Evolutionary conservation across 495 filamentous ascomycete species (phyloP).

Genomic region (Friedmanniomyces simplex): DNA sequence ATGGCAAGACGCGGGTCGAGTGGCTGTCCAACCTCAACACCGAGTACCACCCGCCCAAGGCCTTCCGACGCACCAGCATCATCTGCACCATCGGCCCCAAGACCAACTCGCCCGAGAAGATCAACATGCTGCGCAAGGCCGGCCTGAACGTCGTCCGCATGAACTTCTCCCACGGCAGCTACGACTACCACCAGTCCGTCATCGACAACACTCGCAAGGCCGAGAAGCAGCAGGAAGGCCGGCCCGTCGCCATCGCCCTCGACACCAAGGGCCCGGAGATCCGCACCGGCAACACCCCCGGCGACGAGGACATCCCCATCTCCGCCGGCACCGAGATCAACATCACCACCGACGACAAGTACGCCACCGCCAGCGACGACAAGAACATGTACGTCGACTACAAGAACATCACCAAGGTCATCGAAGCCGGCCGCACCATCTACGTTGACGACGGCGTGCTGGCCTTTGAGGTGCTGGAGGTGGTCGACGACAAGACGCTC

Average conservation of each 20-base stretch:
- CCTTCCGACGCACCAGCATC: slow-evolving; percentile 93
- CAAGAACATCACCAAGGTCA: slow-evolving; percentile 99
- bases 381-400: slow-evolving; percentile 99
- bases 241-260: slow-evolving; percentile 90
- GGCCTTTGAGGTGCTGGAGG: slow-evolving; percentile 81
- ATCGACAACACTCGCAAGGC: slow-evolving; percentile 88
- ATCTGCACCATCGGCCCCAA: slow-evolving; percentile 98
- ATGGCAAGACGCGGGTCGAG: slow-evolving; percentile 73
- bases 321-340: slow-evolving; percentile 70
- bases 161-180: slow-evolving; percentile 98
- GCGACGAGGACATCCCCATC: slow-evolving; percentile 80
- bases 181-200: slow-evolving; percentile 94
- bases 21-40: slow-evolving; percentile 82
- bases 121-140: slow-evolving; percentile 78
- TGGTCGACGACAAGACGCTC: slow-evolving; percentile 81
- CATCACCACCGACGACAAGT: slow-evolving; percentile 96
- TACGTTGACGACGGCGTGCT: slow-evolving; percentile 98
- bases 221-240: slow-evolving; percentile 60
- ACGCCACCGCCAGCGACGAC: slow-evolving; percentile 69
- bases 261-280: slow-evolving; percentile 99
- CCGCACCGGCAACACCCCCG: slow-evolving; percentile 83
- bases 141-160: slow-evolving; percentile 97
- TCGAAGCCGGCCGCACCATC: slow-evolving; percentile 83
- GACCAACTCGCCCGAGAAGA: slow-evolving; percentile 94
- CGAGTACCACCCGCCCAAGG: slow-evolving; percentile 66